Evolutionary conservation across 2,329 filamentous ascomycete species (phyloP), one percentile per base, ranked within the genome.

Genomic region (Aspergillus puulaauensis): DNA sequence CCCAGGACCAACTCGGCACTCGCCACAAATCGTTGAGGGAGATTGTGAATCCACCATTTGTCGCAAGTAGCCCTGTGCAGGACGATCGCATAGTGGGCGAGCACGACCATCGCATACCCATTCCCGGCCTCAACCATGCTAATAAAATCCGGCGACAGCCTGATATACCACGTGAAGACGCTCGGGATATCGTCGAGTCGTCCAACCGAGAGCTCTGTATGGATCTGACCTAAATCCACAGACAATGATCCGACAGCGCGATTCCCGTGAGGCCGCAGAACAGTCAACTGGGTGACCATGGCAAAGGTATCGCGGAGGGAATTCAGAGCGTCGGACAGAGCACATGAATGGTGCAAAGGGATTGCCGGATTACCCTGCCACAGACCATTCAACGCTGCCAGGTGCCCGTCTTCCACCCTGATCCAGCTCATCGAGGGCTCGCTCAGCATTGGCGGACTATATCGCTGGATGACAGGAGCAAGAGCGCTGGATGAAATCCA

Each of bases 241-340:
- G 6, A 14, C 17, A 27, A 27, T 31, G 23, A n/a, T 4, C n/a
- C 24, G 6, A 23, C 3, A 12, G 15, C 2, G 4, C 37, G 9
- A 17, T 35, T 2, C 9, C n/a, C 23, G 11, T 43, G 17, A 19
- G 21, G 19, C 21, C 33, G 6, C 17, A 48, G 19, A 11, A 43
- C 46, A 14, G 46, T 51, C 27, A 56, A 39, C 31, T 56, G 54
- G 9, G 54, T 56, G 19, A 56, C 54, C 54, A 56, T 51, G 1
- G 40, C 47, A 37, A 56, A 56, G 8, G 54, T 52, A 14, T 51
- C 54, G 4, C 54, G 54, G 8, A 56, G 54, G 15, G 24, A 46
- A 6, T 23, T 23, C 12, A 51, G 11, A 6, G 47, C 14, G 6
- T 44, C 27, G 7, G 47, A 51, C 15, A 56, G 19, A 0, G 31